Evolutionary conservation across 768 basidiomycete species (phyloP).

Genomic region (Tricholoma matsutake): DNA sequence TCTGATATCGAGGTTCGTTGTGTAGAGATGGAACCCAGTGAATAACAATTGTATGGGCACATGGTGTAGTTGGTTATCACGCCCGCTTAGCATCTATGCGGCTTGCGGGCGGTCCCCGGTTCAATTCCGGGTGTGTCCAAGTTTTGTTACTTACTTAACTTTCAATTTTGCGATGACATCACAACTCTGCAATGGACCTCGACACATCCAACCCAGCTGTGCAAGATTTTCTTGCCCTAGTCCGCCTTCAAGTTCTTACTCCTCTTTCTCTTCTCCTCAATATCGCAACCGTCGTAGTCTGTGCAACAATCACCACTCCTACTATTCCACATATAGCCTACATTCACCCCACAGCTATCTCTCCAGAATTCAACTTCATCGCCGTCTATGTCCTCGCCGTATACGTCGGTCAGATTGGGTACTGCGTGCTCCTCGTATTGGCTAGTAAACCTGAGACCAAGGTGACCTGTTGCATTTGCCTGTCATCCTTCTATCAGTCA

Average conservation of each 20-base stretch:
- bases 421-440: slow-evolving; percentile 74
- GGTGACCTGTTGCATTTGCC: slow-evolving; percentile 5
- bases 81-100: slow-evolving; percentile 15
- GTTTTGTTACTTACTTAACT: background rate
- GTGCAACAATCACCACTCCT: slow-evolving; percentile 63
- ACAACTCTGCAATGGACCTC: slow-evolving; percentile 43
- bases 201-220: slow-evolving; percentile 61
- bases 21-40: too few relatives aligned
- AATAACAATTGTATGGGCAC: slow-evolving; percentile 7
- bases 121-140: slow-evolving; percentile 22
- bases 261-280: slow-evolving; percentile 82
- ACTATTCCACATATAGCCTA: slow-evolving; percentile 44
- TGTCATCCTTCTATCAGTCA: background rate
- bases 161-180: slow-evolving; percentile 8
- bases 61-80: slow-evolving; percentile 24
- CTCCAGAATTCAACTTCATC: slow-evolving; percentile 58
- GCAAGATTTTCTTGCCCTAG: slow-evolving; percentile 62
- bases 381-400: slow-evolving; percentile 58
- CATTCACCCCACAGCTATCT: slow-evolving; percentile 65
- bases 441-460: slow-evolving; percentile 79
- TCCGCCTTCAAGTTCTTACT: slow-evolving; percentile 81
- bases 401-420: slow-evolving; percentile 72
- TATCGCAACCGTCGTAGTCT: slow-evolving; percentile 68
- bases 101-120: slow-evolving; percentile 19
- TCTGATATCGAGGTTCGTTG: too few relatives aligned